Base-by-base conservation (phyloP, 108 stramenopile genomes). In the Pseudonitzschia multistriata region DNA sequence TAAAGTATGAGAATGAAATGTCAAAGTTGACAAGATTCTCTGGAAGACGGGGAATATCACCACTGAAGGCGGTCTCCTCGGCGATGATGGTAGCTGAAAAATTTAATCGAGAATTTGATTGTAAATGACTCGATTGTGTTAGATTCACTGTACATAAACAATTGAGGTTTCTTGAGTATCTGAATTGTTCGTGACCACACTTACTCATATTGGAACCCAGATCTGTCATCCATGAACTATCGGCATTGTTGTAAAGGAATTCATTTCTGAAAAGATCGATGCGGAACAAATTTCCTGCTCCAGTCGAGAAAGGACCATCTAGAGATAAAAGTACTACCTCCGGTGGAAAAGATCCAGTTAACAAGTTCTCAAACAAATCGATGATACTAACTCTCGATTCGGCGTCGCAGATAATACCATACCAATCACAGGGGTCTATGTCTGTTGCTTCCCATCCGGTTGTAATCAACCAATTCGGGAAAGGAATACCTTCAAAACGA, bases 321-420 rank as follows among this genome's bases (percentile, higher is more conserved):
- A 53, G 62, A 35, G 71, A 45, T 19, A 81, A 59, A 42, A 72
- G 63, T 13, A 36, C 37, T 31, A 81, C 25, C 52, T 81, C 80
- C 8, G 62, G 62, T n/a, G 80, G 80, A 29, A 76, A 76, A 0
- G 30, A 10, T 28, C 80, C 80, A 22, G 71, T 76, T 60, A 81
- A 47, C 14, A 67, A 39, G 55, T 81, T 81, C 15, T 73, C 80
- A 47, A 67, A 45, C 7, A 78, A 67, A 54, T 52, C 40, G 39
- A 78, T 24, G 5, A 30, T 57, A 10, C 42, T 45, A n/a, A 73
- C 66, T 10, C 59, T 25, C 36, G 52, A 49, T 15, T 79, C 67
- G 1, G 17, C 27, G 27, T 74, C 68, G 39, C 78, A 79, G 7
- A 31, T 48, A n/a, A 79, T 22, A 39, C 66, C 72, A 59, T 36